Conservation (phyloP, 306 rosid genomes). For the Sicyos edulis region DNA sequence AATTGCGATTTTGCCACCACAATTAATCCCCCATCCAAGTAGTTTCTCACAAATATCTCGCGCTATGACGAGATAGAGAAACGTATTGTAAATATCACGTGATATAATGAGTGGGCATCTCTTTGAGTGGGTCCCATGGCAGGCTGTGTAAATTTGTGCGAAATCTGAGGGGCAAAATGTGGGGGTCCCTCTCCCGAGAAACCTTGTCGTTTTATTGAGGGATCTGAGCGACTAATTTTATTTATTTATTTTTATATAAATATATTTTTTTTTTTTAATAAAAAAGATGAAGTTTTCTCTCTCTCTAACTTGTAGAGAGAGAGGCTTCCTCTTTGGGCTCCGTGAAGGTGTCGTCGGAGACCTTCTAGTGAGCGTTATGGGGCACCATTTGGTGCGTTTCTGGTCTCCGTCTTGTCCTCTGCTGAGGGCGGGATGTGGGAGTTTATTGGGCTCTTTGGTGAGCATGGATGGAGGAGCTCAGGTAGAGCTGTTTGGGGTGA, state of each 20-base stretch:
- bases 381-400: no score
- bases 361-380: no score
- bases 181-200: conserved; percentile 23
- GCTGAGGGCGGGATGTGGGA: no score
- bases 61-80: not conserved
- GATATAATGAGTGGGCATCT: conserved; percentile 43
- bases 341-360: no score
- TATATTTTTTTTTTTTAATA: no score
- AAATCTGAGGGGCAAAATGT: conserved; percentile 24
- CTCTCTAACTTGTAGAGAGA: no score
- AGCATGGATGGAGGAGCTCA: no score
- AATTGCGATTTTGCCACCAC: not conserved
- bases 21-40: not conserved
- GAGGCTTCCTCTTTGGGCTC: no score
- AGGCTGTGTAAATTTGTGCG: conserved; percentile 27
- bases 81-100: conserved; percentile 35
- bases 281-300: no score
- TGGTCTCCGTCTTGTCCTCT: no score
- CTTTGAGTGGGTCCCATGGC: conserved; percentile 41
- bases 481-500: no score
- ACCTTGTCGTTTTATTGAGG: conserved; percentile 55
- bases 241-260: conserved; percentile 12
- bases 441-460: no score
- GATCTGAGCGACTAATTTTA: conserved; percentile 41
- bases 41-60: not conserved